Evolutionary conservation across 805 yeast genomes (phyloP).

Genomic region (Wickerhamomyces queroliae): DNA sequence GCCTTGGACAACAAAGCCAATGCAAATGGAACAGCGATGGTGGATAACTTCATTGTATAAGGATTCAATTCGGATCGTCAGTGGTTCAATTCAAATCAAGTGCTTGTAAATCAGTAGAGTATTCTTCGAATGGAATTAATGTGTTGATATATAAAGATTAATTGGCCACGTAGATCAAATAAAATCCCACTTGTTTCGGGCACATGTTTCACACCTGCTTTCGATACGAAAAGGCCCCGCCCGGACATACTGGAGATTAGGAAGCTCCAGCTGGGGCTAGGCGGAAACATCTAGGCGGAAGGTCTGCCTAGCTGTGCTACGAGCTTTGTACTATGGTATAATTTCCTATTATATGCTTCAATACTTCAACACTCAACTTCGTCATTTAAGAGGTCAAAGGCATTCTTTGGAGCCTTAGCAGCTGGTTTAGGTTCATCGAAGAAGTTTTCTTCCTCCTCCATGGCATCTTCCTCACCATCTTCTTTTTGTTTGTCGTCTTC

Average conservation of each 20-base stretch:
- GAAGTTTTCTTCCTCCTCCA: slow-evolving; percentile 19
- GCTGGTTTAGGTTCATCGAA: slow-evolving; percentile 8
- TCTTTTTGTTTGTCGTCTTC: slow-evolving; percentile 7
- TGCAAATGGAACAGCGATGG: slow-evolving; percentile 19
- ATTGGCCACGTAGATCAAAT: no score
- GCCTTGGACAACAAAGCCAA: slow-evolving; percentile 16
- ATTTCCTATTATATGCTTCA: no score
- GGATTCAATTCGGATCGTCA: not conserved
- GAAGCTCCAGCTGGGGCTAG: no score
- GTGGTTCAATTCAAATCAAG: not conserved
- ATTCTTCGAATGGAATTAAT: no score
- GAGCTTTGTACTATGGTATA: no score
- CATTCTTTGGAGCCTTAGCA: slow-evolving; percentile 7
- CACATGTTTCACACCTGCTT: no score
- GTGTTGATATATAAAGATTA: no score
- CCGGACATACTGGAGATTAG: no score
- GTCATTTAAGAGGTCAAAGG: slow-evolving; percentile 25
- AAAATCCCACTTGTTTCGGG: no score
- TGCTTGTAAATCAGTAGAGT: not conserved
- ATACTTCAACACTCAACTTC: slow-evolving; percentile 27
- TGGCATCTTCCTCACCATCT: slow-evolving; percentile 14
- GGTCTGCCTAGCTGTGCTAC: no score
- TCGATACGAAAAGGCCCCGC: no score
- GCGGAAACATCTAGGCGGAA: no score
- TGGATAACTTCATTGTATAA: slow-evolving; percentile 19